Evolutionary conservation across 2,329 filamentous ascomycete species (phyloP).

Genomic region (Xylariaceae sp.): DNA sequence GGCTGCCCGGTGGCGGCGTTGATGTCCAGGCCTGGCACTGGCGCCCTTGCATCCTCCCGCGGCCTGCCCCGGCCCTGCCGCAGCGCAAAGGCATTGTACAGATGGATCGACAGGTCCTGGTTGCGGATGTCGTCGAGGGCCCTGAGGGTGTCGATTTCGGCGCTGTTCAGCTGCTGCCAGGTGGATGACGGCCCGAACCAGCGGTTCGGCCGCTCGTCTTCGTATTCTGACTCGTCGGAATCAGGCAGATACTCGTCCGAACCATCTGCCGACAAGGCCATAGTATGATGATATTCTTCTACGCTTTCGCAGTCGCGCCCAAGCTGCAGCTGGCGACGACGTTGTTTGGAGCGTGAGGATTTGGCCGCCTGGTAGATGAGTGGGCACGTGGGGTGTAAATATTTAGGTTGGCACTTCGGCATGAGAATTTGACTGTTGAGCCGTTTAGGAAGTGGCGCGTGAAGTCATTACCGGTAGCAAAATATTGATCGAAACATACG

Average conservation of each 20-base stretch:
- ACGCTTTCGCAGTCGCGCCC: no score
- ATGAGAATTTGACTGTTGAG: no score
- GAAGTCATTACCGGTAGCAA: no score
- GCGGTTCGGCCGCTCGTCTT: constrained; percentile 55
- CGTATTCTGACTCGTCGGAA: constrained; percentile 32
- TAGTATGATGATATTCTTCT: constrained; percentile 8
- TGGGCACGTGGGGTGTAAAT: no score
- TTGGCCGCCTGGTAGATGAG: constrained; percentile 1
- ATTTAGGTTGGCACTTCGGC: no score
- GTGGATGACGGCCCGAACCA: constrained; percentile 60
- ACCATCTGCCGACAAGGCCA: constrained; percentile 13
- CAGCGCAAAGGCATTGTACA: constrained; percentile 70
- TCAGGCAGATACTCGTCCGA: constrained; percentile 23
- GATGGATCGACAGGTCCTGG: constrained; percentile 63
- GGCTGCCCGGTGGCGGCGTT: constrained; percentile 19
- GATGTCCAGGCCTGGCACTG: constrained; percentile 20
- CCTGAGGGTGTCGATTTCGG: constrained; percentile 54
- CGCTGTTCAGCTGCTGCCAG: constrained; percentile 56
- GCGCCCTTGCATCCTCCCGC: constrained; percentile 6
- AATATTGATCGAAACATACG: no score
- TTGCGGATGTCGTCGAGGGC: constrained; percentile 57
- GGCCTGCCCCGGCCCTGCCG: constrained; percentile 37
- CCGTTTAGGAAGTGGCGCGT: no score
- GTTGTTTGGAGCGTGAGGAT: neutral
- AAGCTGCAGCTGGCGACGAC: no score